Conservation (phyloP, 495 filamentous ascomycete genomes). For the Aspergillus indologenus region DNA sequence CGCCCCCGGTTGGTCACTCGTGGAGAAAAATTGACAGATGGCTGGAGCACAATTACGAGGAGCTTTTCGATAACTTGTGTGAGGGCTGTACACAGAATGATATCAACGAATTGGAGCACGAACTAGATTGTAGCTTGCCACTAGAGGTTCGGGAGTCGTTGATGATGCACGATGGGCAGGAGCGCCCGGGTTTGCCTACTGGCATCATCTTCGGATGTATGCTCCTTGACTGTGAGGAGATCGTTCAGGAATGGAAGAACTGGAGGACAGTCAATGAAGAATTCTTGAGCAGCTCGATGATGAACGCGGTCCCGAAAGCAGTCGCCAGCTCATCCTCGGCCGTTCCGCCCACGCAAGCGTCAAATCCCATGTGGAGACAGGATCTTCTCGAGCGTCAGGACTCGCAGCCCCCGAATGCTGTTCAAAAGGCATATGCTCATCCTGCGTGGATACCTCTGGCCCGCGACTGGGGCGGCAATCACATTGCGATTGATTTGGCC, state of each 20-base stretch:
- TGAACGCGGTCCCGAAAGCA: constrained; percentile 56
- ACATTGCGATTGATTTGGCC: constrained; percentile 89
- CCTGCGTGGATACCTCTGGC: constrained; percentile 94
- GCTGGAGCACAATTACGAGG: constrained; percentile 92
- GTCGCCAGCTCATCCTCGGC: constrained; percentile 62
- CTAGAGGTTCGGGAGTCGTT: constrained; percentile 92
- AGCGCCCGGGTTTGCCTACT: constrained; percentile 85
- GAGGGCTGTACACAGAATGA: constrained; percentile 92
- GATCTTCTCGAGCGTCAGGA: constrained; percentile 83
- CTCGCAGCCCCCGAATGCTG: constrained; percentile 77
- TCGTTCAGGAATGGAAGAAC: constrained; percentile 95
- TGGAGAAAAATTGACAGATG: constrained; percentile 93
- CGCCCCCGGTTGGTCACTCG: constrained; percentile 81
- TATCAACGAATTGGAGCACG: constrained; percentile 94
- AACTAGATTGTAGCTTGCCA: constrained; percentile 90
- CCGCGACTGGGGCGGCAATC: constrained; percentile 98
- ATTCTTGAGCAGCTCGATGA: constrained; percentile 61
- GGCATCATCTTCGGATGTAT: constrained; percentile 92
- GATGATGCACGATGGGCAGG: constrained; percentile 89
- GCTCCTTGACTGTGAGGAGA: constrained; percentile 97
- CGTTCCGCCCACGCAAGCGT: constrained; percentile 46
- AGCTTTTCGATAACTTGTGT: constrained; percentile 88
- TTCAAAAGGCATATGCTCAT: constrained; percentile 92
- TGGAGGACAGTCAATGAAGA: constrained; percentile 92
- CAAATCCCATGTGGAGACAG: constrained; percentile 72